Base-by-base conservation (phyloP, 2,329 filamentous ascomycete species). In the Colletotrichum tropicicola region DNA sequence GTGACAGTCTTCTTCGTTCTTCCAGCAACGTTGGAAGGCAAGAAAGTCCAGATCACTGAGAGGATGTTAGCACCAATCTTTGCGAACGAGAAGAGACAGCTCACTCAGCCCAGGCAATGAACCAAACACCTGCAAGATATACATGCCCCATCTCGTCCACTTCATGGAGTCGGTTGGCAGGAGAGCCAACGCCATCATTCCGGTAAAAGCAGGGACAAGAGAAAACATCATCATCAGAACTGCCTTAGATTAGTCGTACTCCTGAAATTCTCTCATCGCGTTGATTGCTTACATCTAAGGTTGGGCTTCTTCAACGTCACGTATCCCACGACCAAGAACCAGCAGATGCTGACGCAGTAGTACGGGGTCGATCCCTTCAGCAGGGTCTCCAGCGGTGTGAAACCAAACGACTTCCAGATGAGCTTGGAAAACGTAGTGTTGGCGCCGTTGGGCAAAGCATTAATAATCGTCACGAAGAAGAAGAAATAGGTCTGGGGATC, bases 401-500 rank as follows among this genome's bases (percentile, higher is more conserved):
- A 77, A 3, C 75, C 75, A 55, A 77, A 76, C 0, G 73, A 75
- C 48, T 70, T 61, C 62, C 69, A 77, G 35, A 77, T 72, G 4
- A 77, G 59, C 17, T 76, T 75, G 0, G 68, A 69, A 52, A 77
- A 77, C 3, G 73, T 72, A 5, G 74, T 74, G 45, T 69, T 75
- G n/a, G 71, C 75, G 13, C 75, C 73, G 35, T 77, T 75, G 2
- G 75, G 75, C 3, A 77, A 56, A 1, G 73, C 69, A 57, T 75
- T 76, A 23, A 77, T 66, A 47, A 77, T 74, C 5, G 73, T 73
- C 6, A 74, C 69, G 59, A 77, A 73, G 67, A 78, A 77, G 65
- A 76, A 74, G 65, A 77, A 77, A 48, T 76, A 75, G 0, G 71
- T 75, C 53, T 75, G 74, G 2, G 73, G 73, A 30, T 76, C 72